Evolutionary conservation across 2,329 filamentous ascomycete species (phyloP).

Genomic region (Fusarium sp.): DNA sequence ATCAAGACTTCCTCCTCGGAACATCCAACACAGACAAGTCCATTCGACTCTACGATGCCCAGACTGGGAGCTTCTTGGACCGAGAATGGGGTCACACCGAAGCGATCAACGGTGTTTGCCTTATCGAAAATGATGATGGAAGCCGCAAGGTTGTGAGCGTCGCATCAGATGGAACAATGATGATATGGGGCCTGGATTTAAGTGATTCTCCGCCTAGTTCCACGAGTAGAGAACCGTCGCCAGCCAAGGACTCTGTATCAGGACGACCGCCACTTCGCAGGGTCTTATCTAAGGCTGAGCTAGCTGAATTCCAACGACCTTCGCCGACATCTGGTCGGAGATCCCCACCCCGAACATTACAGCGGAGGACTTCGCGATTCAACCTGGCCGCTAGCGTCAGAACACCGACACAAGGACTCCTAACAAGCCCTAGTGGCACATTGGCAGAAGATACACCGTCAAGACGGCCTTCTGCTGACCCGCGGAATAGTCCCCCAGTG

Average conservation of each 20-base stretch:
- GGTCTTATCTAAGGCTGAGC: slow-evolving; percentile 85
- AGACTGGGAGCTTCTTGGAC: slow-evolving; percentile 79
- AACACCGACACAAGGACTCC: slow-evolving; percentile 52
- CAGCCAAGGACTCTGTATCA: slow-evolving; percentile 61
- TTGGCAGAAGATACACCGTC: slow-evolving; percentile 57
- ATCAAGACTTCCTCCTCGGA: slow-evolving; percentile 77
- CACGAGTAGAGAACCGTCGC: slow-evolving; percentile 62
- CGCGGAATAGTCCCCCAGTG: slow-evolving; percentile 57
- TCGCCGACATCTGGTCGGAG: slow-evolving; percentile 57
- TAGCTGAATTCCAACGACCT: slow-evolving; percentile 78
- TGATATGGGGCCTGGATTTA: slow-evolving; percentile 75
- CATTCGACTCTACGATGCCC: slow-evolving; percentile 85
- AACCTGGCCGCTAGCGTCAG: slow-evolving; percentile 50
- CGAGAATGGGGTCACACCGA: slow-evolving; percentile 97
- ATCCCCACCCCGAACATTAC: slow-evolving; percentile 64
- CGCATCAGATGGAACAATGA: slow-evolving; percentile 82
- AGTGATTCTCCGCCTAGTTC: slow-evolving; percentile 54
- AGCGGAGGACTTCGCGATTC: slow-evolving; percentile 64
- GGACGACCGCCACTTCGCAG: slow-evolving; percentile 80
- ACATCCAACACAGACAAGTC: slow-evolving; percentile 96
- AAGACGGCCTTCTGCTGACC: slow-evolving; percentile 56
- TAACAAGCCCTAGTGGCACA: slow-evolving; percentile 52
- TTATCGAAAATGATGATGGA: slow-evolving; percentile 69
- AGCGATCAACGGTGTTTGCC: slow-evolving; percentile 84
- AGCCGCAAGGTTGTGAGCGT: slow-evolving; percentile 74